Conservation (phyloP, 331 rosid species). For the Malus hybrid region DNA sequence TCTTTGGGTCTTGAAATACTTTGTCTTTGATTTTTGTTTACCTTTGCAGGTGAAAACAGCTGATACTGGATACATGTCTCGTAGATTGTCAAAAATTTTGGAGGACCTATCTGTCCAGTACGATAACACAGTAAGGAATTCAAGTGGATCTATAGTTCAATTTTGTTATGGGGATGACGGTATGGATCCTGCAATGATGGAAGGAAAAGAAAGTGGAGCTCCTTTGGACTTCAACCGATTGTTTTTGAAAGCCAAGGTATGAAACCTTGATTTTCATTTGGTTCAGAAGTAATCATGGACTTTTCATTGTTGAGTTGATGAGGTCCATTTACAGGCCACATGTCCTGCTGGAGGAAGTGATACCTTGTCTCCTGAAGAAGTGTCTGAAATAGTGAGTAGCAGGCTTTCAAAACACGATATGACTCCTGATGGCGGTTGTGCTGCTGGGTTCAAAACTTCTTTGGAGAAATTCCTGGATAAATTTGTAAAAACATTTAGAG, state of each 20-base stretch:
- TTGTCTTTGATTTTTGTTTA: slow-evolving; percentile 8
- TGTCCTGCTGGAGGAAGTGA: slow-evolving; percentile 51
- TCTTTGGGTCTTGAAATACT: background rate
- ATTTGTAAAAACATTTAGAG: slow-evolving; percentile 26
- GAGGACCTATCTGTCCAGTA: slow-evolving; percentile 84
- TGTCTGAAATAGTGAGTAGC: slow-evolving; percentile 36
- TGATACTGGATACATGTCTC: slow-evolving; percentile 97
- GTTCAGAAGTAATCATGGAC: slow-evolving; percentile 9
- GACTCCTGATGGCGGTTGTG: slow-evolving; percentile 50
- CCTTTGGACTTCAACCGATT: slow-evolving; percentile 79
- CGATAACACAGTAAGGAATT: slow-evolving; percentile 77
- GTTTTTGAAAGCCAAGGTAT: slow-evolving; percentile 72
- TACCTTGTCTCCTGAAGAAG: slow-evolving; percentile 57
- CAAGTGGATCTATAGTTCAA: slow-evolving; percentile 69
- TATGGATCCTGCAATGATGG: slow-evolving; percentile 96
- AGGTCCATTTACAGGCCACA: slow-evolving; percentile 44
- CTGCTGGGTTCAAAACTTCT: slow-evolving; percentile 44
- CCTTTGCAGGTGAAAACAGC: slow-evolving; percentile 90
- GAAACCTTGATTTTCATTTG: slow-evolving; percentile 13
- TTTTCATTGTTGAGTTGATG: background rate
- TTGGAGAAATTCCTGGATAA: slow-evolving; percentile 48
- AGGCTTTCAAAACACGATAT: slow-evolving; percentile 53
- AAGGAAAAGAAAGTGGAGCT: slow-evolving; percentile 66
- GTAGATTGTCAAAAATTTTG: slow-evolving; percentile 76
- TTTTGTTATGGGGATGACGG: slow-evolving; percentile 94